Evolutionary conservation across 345 rosid species (phyloP).

Genomic region (Salix caprea): DNA sequence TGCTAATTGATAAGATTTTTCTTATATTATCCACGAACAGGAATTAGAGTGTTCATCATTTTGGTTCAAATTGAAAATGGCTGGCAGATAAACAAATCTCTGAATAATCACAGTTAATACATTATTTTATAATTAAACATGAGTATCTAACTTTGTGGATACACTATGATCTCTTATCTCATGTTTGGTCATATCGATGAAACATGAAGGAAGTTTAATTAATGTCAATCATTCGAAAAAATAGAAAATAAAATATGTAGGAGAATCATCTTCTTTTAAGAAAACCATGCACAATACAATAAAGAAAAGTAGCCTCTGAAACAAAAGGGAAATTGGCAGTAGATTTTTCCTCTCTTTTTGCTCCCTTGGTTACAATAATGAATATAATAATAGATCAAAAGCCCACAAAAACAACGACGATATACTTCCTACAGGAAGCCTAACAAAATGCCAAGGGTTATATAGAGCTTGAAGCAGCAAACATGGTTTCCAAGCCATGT

Average conservation of each 20-base stretch:
- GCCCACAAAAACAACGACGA: conserved; percentile 3
- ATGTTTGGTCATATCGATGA: too few species aligned
- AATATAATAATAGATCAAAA: conserved; percentile 6
- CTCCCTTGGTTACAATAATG: conserved; percentile 14
- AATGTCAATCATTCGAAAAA: conserved; percentile 22
- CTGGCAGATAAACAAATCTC: too few species aligned
- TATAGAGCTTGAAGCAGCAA: not conserved
- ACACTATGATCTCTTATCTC: too few species aligned
- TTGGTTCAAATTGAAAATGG: too few species aligned
- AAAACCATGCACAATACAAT: conserved; percentile 60
- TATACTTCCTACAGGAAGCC: conserved; percentile 15
- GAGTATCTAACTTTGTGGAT: too few species aligned
- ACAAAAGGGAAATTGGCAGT: conserved; percentile 13
- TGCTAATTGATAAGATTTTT: too few species aligned
- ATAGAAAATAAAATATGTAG: conserved; percentile 28
- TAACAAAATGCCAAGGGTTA: conserved; percentile 17
- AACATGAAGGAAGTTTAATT: too few species aligned
- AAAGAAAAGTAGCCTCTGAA: conserved; percentile 31
- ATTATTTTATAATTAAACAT: too few species aligned
- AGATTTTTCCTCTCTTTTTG: not conserved
- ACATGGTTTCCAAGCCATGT: conserved; percentile 18
- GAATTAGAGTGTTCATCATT: too few species aligned
- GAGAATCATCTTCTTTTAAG: conserved; percentile 62
- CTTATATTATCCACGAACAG: too few species aligned
- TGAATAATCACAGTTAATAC: too few species aligned